Percentiles rank a stretch among this genome's conserved stretches.
phyloP scores from a whole-genome alignment of 2,329 filamentous ascomycete species.

The Fusarium subglutinans region DNA sequence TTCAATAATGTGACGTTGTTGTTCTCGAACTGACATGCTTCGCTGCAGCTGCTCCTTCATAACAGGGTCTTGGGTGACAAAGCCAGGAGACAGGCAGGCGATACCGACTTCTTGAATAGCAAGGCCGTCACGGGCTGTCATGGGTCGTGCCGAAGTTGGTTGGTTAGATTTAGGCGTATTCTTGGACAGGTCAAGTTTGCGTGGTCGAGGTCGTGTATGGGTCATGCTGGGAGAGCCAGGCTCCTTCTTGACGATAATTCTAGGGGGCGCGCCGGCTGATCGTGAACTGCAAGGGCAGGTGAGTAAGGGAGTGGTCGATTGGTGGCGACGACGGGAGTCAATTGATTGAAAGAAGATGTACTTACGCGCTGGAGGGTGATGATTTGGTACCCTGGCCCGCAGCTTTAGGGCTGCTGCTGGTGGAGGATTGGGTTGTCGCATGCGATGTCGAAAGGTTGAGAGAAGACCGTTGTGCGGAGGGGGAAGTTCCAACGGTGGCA shows the following conservation, averaged over 20 bases:
- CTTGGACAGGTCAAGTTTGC: slow-evolving; percentile 81
- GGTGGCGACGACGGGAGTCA: not conserved
- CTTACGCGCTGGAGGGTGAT: slow-evolving; percentile 70
- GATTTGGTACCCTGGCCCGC: slow-evolving; percentile 56
- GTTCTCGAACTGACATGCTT: slow-evolving; percentile 91
- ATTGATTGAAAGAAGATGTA: slow-evolving; percentile 30
- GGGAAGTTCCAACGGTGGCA: slow-evolving; percentile 50
- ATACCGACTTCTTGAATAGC: slow-evolving; percentile 93
- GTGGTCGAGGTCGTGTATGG: slow-evolving; percentile 77
- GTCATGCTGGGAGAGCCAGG: slow-evolving; percentile 85
- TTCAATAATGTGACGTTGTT: slow-evolving; percentile 95
- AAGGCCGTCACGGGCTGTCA: slow-evolving; percentile 81
- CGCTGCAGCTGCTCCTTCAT: slow-evolving; percentile 96
- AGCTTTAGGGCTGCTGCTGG: slow-evolving; percentile 64
- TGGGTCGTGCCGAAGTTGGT: slow-evolving; percentile 72
- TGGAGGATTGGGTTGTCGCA: slow-evolving; percentile 57
- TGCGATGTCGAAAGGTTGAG: slow-evolving; percentile 51
- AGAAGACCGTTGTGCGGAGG: slow-evolving; percentile 56
- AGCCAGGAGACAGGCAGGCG: slow-evolving; percentile 93
- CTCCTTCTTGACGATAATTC: slow-evolving; percentile 97
- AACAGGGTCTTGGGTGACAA: slow-evolving; percentile 93
- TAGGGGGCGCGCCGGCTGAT: slow-evolving; percentile 63
- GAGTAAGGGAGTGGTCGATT: slow-evolving; percentile 7
- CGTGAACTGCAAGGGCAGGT: slow-evolving; percentile 20
- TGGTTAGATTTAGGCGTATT: slow-evolving; percentile 62